A percentile compares a stretch with the other conserved stretches of the same genome.
These are phyloP conservation scores for Monosporozyma solicola DNA, from an alignment of 805 yeast species.

Conservation along the genomic window DNA sequence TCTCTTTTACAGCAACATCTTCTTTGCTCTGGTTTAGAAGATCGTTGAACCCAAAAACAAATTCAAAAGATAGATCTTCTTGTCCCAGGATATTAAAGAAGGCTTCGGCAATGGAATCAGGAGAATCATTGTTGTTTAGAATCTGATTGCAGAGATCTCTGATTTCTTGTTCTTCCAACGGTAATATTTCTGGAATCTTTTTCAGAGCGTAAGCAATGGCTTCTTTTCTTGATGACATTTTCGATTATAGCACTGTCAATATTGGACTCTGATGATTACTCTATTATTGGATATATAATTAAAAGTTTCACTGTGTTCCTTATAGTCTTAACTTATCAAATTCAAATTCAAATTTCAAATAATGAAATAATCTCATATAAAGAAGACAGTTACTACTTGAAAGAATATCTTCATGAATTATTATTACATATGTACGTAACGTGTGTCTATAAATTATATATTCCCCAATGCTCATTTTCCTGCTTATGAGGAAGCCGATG, in stretches of 20 bases:
- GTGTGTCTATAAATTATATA: not conserved
- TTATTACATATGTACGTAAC: not conserved
- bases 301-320: not conserved
- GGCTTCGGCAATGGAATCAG: conserved; percentile 23
- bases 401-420: not conserved
- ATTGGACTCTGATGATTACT: not conserved
- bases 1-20: not conserved
- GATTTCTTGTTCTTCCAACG: conserved; percentile 24
- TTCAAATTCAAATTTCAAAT: not conserved
- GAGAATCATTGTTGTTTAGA: conserved; percentile 9
- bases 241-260: not conserved
- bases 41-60: conserved; percentile 24
- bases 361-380: not conserved
- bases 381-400: not conserved
- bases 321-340: not conserved
- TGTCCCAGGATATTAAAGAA: conserved; percentile 28
- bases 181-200: conserved; percentile 25
- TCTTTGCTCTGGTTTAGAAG: conserved; percentile 5
- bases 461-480: not conserved
- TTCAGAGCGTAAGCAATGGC: conserved; percentile 24
- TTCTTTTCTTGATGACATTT: conserved; percentile 4
- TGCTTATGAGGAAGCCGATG: not conserved
- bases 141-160: conserved; percentile 23
- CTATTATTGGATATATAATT: not conserved
- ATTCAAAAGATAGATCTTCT: conserved; percentile 25